Evolutionary conservation across 331 rosid genomes (phyloP), one percentile per base, ranked within the genome.

Genomic region (Ulmus americana): DNA sequence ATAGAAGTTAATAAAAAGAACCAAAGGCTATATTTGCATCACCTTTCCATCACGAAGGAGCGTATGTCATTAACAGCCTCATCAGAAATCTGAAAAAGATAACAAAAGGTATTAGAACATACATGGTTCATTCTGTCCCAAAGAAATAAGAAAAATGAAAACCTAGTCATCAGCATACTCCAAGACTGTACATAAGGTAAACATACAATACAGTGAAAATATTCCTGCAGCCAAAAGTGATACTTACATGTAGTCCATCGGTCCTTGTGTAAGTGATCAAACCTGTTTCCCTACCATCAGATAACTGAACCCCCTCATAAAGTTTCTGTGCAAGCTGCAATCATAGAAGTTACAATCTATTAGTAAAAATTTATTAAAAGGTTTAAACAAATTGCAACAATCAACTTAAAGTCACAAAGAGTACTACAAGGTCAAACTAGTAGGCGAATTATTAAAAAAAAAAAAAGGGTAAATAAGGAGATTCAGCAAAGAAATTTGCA

Each of bases 281-380:
- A 72, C 99, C 99, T 40, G 68, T 84, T 48, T 97, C 85, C 20
- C 56, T 73, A 53, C 91, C 95, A 70, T 85, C 85, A 52, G 91
- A 74, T 35, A 94, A 83, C 58, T 94, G 96, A 77, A 94, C 81
- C 64, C 99, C 97, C 76, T 94, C 99, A 8, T 94, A 94, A 55
- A 94, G 97, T 76, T 90, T 87, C 74, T 87, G 99, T 13, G 99
- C 97, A 77, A 90, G 83, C 99, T 90, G 96, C 86, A 85, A 41
- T 41, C 43, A 79, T 65, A 59, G 22, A 73, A 64, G 5, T 65
- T 41, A 55, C 61, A 61, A 74, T 54, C 22, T 39, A 61, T 68
- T 14, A 74, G 74, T 15, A 20, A 35, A 50, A 11, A 13, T 56
- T 8, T 7, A 38, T 39, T 12, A 50, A 40, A 40, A 45, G 22